A percentile compares a stretch with the other conserved stretches of the same genome.
phyloP scores from a whole-genome alignment of 495 filamentous ascomycete species.

The Staphylotrichum longicolle region DNA sequence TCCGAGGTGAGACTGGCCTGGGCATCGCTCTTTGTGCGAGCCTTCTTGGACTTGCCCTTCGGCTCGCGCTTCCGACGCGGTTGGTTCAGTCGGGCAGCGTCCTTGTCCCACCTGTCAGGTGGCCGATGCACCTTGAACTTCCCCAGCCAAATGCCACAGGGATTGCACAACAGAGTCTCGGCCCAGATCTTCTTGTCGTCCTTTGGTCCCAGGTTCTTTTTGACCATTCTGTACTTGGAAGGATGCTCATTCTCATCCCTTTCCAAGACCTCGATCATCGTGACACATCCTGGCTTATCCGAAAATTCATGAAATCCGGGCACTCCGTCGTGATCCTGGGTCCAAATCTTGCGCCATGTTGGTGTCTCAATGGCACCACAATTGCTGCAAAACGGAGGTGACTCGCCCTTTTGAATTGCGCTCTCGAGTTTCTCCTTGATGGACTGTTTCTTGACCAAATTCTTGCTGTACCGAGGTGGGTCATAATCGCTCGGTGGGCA shows the following conservation, averaged over 20 bases:
- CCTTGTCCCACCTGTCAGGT: constrained; percentile 75
- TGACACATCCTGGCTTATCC: constrained; percentile 61
- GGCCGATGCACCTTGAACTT: constrained; percentile 86
- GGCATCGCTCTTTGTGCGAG: constrained; percentile 40
- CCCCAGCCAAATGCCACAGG: constrained; percentile 90
- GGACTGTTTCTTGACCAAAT: constrained; percentile 55
- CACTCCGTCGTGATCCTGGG: constrained; percentile 60
- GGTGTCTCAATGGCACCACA: constrained; percentile 94
- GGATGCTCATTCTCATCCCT: constrained; percentile 58
- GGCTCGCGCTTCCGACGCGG: constrained; percentile 47
- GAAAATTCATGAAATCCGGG: constrained; percentile 63
- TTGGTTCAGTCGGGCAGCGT: constrained; percentile 50
- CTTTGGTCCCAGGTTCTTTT: constrained; percentile 61
- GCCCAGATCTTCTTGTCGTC: constrained; percentile 64
- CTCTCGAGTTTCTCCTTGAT: constrained; percentile 64
- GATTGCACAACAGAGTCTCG: constrained; percentile 82
- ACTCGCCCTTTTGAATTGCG: constrained; percentile 66
- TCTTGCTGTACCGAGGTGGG: constrained; percentile 43
- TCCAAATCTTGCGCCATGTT: constrained; percentile 89
- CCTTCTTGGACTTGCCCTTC: constrained; percentile 46
- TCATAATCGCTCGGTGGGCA: constrained; percentile 34
- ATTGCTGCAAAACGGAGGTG: constrained; percentile 84
- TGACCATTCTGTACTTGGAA: constrained; percentile 65
- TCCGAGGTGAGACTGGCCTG: constrained; percentile 48
- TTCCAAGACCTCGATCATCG: constrained; percentile 63